Evolutionary conservation across 345 rosid genomes (phyloP), one percentile per base, ranked within the genome.

Genomic region (Boechera stricta): DNA sequence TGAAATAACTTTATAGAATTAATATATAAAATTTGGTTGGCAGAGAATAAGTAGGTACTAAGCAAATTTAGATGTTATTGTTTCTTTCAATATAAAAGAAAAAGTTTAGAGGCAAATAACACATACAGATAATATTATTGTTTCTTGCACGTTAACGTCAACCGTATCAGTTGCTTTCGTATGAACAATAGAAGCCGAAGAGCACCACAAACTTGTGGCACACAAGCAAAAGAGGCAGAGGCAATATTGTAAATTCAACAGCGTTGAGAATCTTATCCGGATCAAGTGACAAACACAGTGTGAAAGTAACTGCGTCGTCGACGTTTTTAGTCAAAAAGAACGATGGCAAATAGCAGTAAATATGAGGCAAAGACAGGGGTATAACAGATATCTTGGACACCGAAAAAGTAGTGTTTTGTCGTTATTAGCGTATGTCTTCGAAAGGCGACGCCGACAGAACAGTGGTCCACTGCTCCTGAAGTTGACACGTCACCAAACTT

Each of bases 351-450:
- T 1, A 24, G 15, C 9, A 10, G 80, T 44, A 65, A 65, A 49
- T 73, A 65, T n/a, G 2, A 39, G n/a, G 7, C 36, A 16, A 12
- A 15, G 4, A 0, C 0, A 65, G 31, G 79, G 85, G 77, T 66
- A 72, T 5, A 64, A 16, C 0, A 2, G 76, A 21, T 41, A 72
- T 66, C 64, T 13, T 0, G 0, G 0, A 0, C 5, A 33, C 6
- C 44, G 58, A 77, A 85, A 87, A 92, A 88, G 93, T 75, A 31
- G 7, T 41, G 71, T 79, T 89, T 90, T 80, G 96, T 81, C 89
- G 7, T 75, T 71, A 74, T 75, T 38, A 79, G 70, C 69, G 64
- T 77, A 71, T 45, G 72, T 57, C 29, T 63, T 49, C 2, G 48
- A 65, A 78, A 78, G 60, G 63, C 75, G 74, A 64, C 86, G 85